These are phyloP conservation scores for Penicillium sclerotigenum DNA, from an alignment of 2,329 filamentous ascomycete species.

Conservation along the genomic window DNA sequence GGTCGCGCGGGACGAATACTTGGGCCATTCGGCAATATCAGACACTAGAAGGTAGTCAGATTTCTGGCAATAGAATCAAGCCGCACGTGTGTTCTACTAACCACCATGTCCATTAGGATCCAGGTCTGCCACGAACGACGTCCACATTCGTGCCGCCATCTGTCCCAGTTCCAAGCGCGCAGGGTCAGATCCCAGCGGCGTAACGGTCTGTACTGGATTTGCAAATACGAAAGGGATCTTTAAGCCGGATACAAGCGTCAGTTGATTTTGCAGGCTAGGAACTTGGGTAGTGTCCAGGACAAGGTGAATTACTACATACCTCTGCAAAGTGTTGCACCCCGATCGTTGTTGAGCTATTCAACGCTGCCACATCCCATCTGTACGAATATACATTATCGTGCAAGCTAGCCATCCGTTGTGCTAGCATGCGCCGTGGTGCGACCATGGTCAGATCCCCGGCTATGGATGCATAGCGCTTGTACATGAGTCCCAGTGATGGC, in stretches of 20 bases:
- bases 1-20: conserved; percentile 15
- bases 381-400: conserved; percentile 25
- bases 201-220: conserved; percentile 31
- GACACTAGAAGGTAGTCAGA: conserved; percentile 15
- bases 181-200: conserved; percentile 25
- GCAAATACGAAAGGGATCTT: conserved; percentile 35
- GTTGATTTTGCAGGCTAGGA: background rate
- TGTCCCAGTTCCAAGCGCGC: conserved; percentile 27
- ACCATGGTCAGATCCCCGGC: conserved; percentile 31
- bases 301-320: conserved; percentile 14
- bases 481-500: conserved; percentile 26
- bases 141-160: conserved; percentile 33
- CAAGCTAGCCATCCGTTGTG: conserved; percentile 24
- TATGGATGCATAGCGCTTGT: conserved; percentile 33
- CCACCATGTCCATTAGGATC: conserved; percentile 30
- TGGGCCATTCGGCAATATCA: conserved; percentile 24
- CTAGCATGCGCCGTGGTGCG: conserved; percentile 29
- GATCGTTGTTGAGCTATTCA: conserved; percentile 26
- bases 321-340: conserved; percentile 33
- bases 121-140: conserved; percentile 29
- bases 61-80: background rate
- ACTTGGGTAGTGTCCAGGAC: background rate
- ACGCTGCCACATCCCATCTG: conserved; percentile 31
- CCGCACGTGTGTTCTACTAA: conserved; percentile 8
- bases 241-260: background rate